Conservation (phyloP, 768 basidiomycete species). For the Steccherinum ochraceum region DNA sequence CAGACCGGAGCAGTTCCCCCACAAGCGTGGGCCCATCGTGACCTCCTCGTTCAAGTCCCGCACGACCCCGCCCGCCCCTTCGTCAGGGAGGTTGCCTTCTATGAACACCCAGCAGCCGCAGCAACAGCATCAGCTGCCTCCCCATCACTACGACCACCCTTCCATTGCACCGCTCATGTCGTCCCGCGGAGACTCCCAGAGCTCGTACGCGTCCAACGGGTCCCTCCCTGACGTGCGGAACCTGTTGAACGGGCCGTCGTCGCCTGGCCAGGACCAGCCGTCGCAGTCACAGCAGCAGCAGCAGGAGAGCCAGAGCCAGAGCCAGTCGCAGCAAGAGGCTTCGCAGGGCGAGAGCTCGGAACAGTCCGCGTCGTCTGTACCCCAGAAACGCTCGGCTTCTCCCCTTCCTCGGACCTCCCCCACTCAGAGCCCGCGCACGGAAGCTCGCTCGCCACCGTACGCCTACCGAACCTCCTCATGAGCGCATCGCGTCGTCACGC, state of each 20-base stretch:
- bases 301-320: background rate
- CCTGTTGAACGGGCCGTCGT: slow-evolving; percentile 6
- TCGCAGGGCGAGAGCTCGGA: background rate
- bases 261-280: background rate
- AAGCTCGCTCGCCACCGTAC: slow-evolving; percentile 10
- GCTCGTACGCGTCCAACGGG: slow-evolving; percentile 1
- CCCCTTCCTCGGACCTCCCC: slow-evolving; percentile 3
- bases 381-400: slow-evolving; percentile 7
- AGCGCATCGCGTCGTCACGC: too few relatives aligned
- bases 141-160: slow-evolving; percentile 47
- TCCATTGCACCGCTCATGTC: slow-evolving; percentile 40
- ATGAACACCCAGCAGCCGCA: slow-evolving; percentile 26
- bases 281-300: background rate
- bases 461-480: slow-evolving; percentile 6
- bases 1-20: slow-evolving; percentile 75
- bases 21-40: slow-evolving; percentile 68
- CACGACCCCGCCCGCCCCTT: slow-evolving; percentile 41
- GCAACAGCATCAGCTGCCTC: slow-evolving; percentile 32
- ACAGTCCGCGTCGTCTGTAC: slow-evolving; percentile 1
- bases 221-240: slow-evolving; percentile 7
- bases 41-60: slow-evolving; percentile 36
- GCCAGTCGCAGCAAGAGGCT: background rate
- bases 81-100: slow-evolving; percentile 26
- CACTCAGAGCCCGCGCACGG: slow-evolving; percentile 5
- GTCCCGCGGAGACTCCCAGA: slow-evolving; percentile 29